These are phyloP conservation scores for Termitomyces sp. DNA, from an alignment of 768 basidiomycete species.

Conservation along the genomic window DNA sequence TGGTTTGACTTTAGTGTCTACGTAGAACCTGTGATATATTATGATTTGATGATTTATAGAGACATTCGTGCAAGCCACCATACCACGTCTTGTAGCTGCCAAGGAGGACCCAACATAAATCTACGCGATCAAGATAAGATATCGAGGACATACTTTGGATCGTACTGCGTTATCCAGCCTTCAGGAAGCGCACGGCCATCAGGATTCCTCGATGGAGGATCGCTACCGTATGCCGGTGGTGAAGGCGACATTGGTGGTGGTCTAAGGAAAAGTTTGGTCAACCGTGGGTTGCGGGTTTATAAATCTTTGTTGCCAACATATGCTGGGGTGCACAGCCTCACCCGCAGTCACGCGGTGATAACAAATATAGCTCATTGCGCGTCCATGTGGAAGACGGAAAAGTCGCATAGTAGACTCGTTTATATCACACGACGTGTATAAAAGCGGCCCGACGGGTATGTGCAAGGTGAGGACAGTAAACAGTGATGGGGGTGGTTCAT, in stretches of 20 bases:
- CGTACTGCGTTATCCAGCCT: constrained; percentile 68
- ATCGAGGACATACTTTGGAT: constrained; percentile 48
- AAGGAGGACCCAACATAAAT: no score
- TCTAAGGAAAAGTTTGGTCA: neutral
- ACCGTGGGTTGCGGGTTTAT: neutral
- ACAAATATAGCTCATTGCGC: no score
- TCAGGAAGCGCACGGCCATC: constrained; percentile 57
- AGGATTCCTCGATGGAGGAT: constrained; percentile 29
- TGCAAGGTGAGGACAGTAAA: no score
- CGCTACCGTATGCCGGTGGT: constrained; percentile 22
- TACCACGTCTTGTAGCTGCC: constrained; percentile 63
- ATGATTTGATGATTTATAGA: no score
- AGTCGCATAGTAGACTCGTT: no score
- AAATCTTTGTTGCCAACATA: neutral
- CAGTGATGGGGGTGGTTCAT: no score
- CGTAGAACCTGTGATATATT: constrained; percentile 57
- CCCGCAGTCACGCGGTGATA: no score
- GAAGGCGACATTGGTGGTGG: constrained; percentile 40
- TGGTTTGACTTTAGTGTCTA: constrained; percentile 57
- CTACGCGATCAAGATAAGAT: constrained; percentile 11
- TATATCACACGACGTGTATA: no score
- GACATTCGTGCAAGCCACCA: neutral
- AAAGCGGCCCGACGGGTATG: no score
- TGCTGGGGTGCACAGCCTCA: no score
- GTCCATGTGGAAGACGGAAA: no score